Conservation (phyloP, 768 basidiomycete genomes). For the Hirschioporus abietinus region DNA sequence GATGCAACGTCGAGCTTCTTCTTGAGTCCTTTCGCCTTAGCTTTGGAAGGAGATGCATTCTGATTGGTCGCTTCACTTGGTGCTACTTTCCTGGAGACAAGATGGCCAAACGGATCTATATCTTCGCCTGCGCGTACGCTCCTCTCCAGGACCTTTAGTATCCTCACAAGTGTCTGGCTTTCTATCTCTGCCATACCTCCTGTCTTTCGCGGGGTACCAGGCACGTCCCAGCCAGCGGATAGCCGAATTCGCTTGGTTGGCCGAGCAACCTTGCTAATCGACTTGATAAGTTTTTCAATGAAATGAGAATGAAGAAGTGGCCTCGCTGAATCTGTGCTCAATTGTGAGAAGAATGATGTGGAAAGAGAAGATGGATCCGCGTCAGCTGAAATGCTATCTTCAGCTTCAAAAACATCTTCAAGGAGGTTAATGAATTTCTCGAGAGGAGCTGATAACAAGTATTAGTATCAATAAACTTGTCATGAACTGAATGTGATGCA, state of each 20-base stretch:
- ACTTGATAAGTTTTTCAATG: conserved; percentile 65
- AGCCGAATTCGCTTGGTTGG: conserved; percentile 67
- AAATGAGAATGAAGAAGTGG: conserved; percentile 55
- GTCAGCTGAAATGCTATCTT: conserved; percentile 64
- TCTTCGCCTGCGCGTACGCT: conserved; percentile 74
- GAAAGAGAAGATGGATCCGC: conserved; percentile 45
- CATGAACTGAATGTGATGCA: conserved; percentile 12
- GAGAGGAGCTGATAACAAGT: conserved; percentile 42
- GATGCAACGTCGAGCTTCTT: conserved; percentile 24
- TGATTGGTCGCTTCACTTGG: conserved; percentile 15
- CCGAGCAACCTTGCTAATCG: conserved; percentile 60
- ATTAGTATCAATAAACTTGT: conserved; percentile 3
- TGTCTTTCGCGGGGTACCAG: conserved; percentile 42
- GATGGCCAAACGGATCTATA: conserved; percentile 59
- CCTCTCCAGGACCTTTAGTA: conserved; percentile 76
- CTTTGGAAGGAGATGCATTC: conserved; percentile 22
- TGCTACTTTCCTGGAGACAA: conserved; percentile 24
- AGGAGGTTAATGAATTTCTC: conserved; percentile 74
- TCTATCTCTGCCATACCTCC: conserved; percentile 70
- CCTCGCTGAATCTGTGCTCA: conserved; percentile 49
- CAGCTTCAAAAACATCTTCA: conserved; percentile 82
- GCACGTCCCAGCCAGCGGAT: conserved; percentile 30
- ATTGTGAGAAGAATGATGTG: conserved; percentile 57
- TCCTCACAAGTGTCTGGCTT: conserved; percentile 48
- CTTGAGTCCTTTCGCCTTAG: conserved; percentile 43